These are phyloP conservation scores for Malus fusca DNA, from an alignment of 306 rosid species.

Conservation along the genomic window DNA sequence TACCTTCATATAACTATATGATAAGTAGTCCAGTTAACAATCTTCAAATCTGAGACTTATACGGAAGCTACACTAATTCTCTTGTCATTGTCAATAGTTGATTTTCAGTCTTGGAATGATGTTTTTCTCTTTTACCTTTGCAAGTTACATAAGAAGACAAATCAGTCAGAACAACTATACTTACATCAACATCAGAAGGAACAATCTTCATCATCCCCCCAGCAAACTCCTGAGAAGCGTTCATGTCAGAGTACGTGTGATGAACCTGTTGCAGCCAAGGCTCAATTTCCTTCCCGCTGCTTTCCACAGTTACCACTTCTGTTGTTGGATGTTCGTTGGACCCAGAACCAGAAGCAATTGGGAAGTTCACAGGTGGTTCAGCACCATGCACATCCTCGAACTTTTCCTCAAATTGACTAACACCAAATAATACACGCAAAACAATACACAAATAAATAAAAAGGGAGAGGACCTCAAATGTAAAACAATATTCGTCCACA, in stretches of 20 bases:
- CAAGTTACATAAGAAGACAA: not conserved
- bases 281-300: constrained; percentile 42
- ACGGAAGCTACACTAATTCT: not conserved
- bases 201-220: constrained; percentile 97
- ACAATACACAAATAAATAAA: not conserved
- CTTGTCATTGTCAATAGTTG: not conserved
- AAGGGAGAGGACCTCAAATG: not conserved
- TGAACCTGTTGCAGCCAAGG: constrained; percentile 53
- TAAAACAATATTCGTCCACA: not conserved
- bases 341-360: constrained; percentile 74
- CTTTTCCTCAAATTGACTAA: constrained; percentile 94
- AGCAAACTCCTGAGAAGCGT: constrained; percentile 55
- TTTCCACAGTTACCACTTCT: constrained; percentile 46
- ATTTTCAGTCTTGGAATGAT: not conserved
- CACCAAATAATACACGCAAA: constrained; percentile 7
- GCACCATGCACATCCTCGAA: constrained; percentile 70
- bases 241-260: constrained; percentile 50
- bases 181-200: constrained; percentile 92
- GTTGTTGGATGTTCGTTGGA: constrained; percentile 54
- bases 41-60: not conserved
- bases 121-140: not conserved
- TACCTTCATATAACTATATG: not conserved
- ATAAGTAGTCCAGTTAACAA: not conserved
- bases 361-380: constrained; percentile 57
- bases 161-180: constrained; percentile 24